These are phyloP conservation scores for Pycnococcus provasolii DNA, from an alignment of 139 green algal genomes.

Conservation along the genomic window DNA sequence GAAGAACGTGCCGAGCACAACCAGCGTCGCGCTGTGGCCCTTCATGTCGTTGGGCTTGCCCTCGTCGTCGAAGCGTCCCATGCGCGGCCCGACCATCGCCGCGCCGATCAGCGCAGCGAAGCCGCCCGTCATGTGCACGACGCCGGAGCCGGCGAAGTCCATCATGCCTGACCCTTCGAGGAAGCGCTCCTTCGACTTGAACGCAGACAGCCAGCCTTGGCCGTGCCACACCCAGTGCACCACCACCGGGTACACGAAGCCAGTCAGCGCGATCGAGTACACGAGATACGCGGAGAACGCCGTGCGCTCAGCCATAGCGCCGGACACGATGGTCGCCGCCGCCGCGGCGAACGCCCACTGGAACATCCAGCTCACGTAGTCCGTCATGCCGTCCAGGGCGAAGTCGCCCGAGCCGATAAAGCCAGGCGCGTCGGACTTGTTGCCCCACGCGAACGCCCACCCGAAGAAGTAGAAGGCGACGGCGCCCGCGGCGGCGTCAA, in stretches of 20 bases:
- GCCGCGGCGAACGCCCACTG: constrained; percentile 36
- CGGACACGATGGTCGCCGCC: constrained; percentile 36
- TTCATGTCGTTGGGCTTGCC: constrained; percentile 55
- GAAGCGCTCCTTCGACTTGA: background rate
- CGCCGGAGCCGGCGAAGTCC: constrained; percentile 44
- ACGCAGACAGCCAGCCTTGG: constrained; percentile 25
- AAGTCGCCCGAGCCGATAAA: constrained; percentile 40
- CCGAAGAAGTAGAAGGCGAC: constrained; percentile 51
- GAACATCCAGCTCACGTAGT: constrained; percentile 23
- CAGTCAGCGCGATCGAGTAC: constrained; percentile 40
- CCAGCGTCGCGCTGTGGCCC: constrained; percentile 50
- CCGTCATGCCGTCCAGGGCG: constrained; percentile 16
- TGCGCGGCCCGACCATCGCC: constrained; percentile 72
- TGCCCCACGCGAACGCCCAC: constrained; percentile 56
- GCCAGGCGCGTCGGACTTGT: background rate
- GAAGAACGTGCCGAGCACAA: constrained; percentile 55
- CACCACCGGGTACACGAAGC: constrained; percentile 44
- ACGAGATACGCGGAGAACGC: constrained; percentile 38
- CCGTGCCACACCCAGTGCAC: constrained; percentile 38
- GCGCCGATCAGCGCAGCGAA: constrained; percentile 41
- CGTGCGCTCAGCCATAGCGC: constrained; percentile 44
- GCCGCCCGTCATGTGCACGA: constrained; percentile 49
- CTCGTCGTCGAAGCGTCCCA: constrained; percentile 77
- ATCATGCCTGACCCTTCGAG: constrained; percentile 29
- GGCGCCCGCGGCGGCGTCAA: constrained; percentile 58